Base-by-base conservation (phyloP, 2,329 filamentous ascomycete species). In the Mycosphaerella sp. region DNA sequence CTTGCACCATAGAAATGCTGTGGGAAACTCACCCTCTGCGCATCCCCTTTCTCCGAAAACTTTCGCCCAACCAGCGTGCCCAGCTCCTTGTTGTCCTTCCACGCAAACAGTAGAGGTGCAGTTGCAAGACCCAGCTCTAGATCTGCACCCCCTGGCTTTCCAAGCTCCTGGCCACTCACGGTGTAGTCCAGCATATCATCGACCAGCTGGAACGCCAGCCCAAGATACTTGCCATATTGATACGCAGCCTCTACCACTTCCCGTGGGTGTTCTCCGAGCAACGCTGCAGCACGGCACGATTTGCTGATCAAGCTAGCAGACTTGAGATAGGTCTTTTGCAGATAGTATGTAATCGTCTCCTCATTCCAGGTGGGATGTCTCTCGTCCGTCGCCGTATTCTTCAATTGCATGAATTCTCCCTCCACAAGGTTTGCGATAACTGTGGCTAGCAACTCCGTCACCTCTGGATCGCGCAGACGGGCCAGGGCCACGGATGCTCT, bases 181-280 rank as follows among this genome's bases (percentile, higher is more conserved):
- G 93, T 97, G 69, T 97, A 98, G 70, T 98, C 93, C 62, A 98
- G 77, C 86, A 98, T 87, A 68, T 98, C 93, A 67, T 98, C 93
- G 13, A 98, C 91, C 8, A 98, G 79, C 76, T 98, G 93, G 73
- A 98, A 98, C 1, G 93, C 93, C 49, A 98, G 73, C 1, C 93
- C 93, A 41, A 98, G 70, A 63, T 98, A 97, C 71, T 89, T 89
- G 46, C 93, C 93, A 65, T 97, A 98, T 13, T 79, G 71, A 67
- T 98, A 98, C 1, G 91, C 88, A 8, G 89, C 87, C 59, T 98
- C 90, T 2, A 96, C 88, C 1, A 93, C 89, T 55, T 85, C 79
- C 0, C 79, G 77, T 30, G 89, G 80, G 30, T 84, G 81, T 12
- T 87, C 83, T 27, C 93, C 90, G 14, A 98, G 77, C 41, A 98